These are phyloP conservation scores for Dryas drummondii DNA, from an alignment of 306 rosid species.

Conservation along the genomic window DNA sequence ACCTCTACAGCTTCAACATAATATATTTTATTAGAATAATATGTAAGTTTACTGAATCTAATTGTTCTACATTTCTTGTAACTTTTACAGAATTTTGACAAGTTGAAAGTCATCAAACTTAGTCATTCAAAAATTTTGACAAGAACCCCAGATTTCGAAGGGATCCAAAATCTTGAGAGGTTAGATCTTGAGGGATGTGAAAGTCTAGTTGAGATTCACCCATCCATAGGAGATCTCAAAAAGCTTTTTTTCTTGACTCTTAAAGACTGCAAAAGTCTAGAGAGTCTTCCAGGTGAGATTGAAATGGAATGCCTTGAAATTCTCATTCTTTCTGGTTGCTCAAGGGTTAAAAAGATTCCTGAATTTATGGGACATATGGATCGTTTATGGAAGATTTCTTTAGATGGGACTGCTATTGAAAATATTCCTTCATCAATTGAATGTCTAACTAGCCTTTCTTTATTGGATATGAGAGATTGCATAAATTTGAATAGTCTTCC, in stretches of 20 bases:
- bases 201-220: slow-evolving; percentile 24
- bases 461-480: no score
- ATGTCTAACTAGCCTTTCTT: no score
- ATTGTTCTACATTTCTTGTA: not conserved
- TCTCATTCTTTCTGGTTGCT: slow-evolving; percentile 25
- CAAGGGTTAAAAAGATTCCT: slow-evolving; percentile 1
- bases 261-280: slow-evolving; percentile 12
- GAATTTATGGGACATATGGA: slow-evolving; percentile 13
- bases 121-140: not conserved
- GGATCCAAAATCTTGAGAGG: slow-evolving; percentile 15
- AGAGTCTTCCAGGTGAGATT: slow-evolving; percentile 2
- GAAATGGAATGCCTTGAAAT: slow-evolving; percentile 8
- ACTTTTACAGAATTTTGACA: not conserved
- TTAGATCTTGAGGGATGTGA: slow-evolving; percentile 23
- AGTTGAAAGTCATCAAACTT: slow-evolving; percentile 15
- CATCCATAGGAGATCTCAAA: not conserved
- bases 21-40: not conserved
- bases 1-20: not conserved
- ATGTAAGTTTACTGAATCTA: not conserved
- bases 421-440: slow-evolving; percentile 14
- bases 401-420: slow-evolving; percentile 19
- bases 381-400: slow-evolving; percentile 6
- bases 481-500: no score
- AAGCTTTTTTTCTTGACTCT: slow-evolving; percentile 10
- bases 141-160: slow-evolving; percentile 16